Evolutionary conservation across 1,284 basidiomycete species (phyloP).

Genomic region (Cutaneotrichosporon cutaneum): DNA sequence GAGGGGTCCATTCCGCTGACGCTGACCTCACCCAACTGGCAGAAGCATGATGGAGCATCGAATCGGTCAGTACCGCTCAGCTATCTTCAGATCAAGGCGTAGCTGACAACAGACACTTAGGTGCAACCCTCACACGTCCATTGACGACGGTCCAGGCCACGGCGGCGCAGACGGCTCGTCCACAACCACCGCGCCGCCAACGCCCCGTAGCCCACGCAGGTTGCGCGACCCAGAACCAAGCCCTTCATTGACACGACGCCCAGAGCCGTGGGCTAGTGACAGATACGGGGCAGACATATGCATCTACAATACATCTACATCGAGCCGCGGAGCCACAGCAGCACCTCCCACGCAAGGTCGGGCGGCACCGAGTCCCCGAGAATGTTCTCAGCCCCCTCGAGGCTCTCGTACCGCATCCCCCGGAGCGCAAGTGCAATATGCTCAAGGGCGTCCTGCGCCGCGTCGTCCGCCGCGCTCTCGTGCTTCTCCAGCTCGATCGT

Average conservation of each 20-base stretch:
- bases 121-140: too few relatives aligned
- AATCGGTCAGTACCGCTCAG: too few relatives aligned
- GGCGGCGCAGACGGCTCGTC: not conserved
- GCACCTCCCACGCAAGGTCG: conserved; percentile 36
- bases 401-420: conserved; percentile 48
- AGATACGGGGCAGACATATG: conserved; percentile 53
- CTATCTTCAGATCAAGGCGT: too few relatives aligned
- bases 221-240: conserved; percentile 27
- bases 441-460: conserved; percentile 35
- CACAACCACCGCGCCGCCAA: not conserved
- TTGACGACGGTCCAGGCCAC: not conserved
- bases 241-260: conserved; percentile 47
- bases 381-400: conserved; percentile 41
- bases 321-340: conserved; percentile 43
- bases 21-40: not conserved
- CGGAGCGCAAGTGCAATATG: conserved; percentile 39
- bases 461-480: conserved; percentile 23
- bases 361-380: conserved; percentile 19
- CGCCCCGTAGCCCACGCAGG: conserved; percentile 19
- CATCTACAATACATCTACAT: conserved; percentile 36
- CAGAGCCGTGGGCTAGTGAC: conserved; percentile 48
- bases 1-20: not conserved
- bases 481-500: conserved; percentile 30
- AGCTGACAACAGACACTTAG: not conserved
- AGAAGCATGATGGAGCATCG: not conserved